Conservation (phyloP, 2,329 filamentous ascomycete genomes). For the Alternaria burnsii region DNA sequence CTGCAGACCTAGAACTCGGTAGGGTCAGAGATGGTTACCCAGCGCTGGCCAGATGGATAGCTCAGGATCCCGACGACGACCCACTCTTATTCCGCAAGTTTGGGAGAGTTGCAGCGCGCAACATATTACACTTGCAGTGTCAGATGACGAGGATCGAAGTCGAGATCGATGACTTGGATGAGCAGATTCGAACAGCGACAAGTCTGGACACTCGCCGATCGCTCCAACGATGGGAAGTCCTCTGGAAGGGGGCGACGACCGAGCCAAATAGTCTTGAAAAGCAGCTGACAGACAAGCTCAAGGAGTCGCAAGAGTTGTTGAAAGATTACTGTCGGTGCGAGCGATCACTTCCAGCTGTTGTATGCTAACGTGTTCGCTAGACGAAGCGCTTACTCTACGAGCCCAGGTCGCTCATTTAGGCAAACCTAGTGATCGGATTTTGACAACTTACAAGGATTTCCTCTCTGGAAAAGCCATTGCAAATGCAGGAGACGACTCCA, state of each 20-base stretch:
- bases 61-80: slow-evolving; percentile 28
- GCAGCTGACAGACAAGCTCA: no score
- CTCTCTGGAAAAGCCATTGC: not conserved
- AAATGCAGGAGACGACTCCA: not conserved
- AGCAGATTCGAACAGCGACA: no score
- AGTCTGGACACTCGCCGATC: no score
- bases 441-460: not conserved
- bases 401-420: not conserved
- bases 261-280: not conserved
- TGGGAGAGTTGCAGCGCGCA: slow-evolving; percentile 21
- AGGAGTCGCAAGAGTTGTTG: no score
- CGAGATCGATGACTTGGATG: not conserved
- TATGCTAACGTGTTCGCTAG: no score
- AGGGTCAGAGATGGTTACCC: slow-evolving; percentile 10
- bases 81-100: slow-evolving; percentile 31
- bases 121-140: slow-evolving; percentile 4
- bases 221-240: no score
- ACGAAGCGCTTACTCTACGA: not conserved
- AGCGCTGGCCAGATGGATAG: slow-evolving; percentile 26
- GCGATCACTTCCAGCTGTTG: no score
- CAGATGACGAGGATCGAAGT: not conserved
- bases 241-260: not conserved
- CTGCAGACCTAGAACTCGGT: no score
- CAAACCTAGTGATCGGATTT: not conserved
- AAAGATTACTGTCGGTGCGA: no score